Evolutionary conservation across 805 yeast genomes (phyloP), one percentile per base, ranked within the genome.

Genomic region (Candida tibetensis): DNA sequence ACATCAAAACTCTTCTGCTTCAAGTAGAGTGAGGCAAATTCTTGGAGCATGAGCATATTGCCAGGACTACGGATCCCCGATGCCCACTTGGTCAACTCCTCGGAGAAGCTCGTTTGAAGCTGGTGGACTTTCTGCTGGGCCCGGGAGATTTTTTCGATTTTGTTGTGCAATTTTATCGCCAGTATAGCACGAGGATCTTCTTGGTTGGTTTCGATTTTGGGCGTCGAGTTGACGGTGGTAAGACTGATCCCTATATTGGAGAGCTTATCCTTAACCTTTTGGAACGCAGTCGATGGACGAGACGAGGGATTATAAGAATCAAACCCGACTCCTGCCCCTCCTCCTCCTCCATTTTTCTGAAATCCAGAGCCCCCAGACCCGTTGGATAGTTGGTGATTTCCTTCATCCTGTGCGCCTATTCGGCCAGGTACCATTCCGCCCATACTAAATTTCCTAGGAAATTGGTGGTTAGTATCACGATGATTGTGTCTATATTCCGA

Each of bases 61-160:
- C 71, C 72, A 4, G 60, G 60, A 37, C 60, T 62, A 5, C 68
- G 69, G 21, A 75, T 44, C 3, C 55, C 47, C 23, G 56, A 50
- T 21, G 64, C 53, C 82, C 82, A 76, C 3, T 52, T 53, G 2
- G 52, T 49, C 12, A 76, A 47, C 14, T 74, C 75, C 23, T 55
- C 61, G 5, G 65, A 45, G 32, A 75, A 57, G 10, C 65, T 72
- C 9, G 51, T 57, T 39, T 70, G 64, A 32, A 62, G 57, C 26
- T 47, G 52, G 36, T 65, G 48, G 4, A 57, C 51, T 36, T 63
- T 73, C 37, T 62, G 63, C 45, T 74, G 71, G 6, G 52, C 39
- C 44, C 63, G 69, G 36, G 72, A 59, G 32, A 71, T 46, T 42
- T 62, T 71, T 23, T 53, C 46, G 23, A 71, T 34, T 34, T 59